Evolutionary conservation across 345 rosid species (phyloP), one percentile per base, ranked within the genome.

Genomic region (Pseudoturritis turrita): DNA sequence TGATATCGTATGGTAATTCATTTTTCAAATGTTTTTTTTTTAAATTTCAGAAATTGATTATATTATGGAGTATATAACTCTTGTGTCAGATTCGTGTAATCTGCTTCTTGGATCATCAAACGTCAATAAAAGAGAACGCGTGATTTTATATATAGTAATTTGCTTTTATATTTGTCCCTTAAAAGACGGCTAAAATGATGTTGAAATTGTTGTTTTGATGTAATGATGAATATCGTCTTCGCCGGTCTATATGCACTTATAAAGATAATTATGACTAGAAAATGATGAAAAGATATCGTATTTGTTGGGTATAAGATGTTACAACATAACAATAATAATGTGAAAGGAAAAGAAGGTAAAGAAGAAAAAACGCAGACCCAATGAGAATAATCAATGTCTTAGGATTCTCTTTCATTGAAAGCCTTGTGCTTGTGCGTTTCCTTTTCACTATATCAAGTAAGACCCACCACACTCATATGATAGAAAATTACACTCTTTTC

Each of bases 381-480:
- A 37, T 3, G 31, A 26, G n/a, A 28, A 43, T 51, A 41, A 33
- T 19, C 14, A 8, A 6, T 25, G 71, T 70, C 72, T 70, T 76
- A 68, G 79, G 79, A 76, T 76, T 70, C 79, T 76, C 72, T 70
- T 76, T 56, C 71, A 14, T 70, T 47, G 75, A 70, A 76, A 76
- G 62, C 79, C 76, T 76, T 68, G 75, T 15, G 79, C 45, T 76
- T 57, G 55, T 76, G 79, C 79, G 57, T 54, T 43, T 76, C 58
- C 71, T 69, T 76, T 76, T 62, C 79, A 69, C 75, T 69, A 47
- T 62, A 8, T 21, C 12, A 70, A 68, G 79, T 68, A 76, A 76
- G 61, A 63, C 76, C 76, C 79, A 76, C 79, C 76, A 70, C 74
- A 67, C 6, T 50, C 1, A 1, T 74, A 11, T 50, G 28, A 61